phyloP scores from a whole-genome alignment of 1,284 basidiomycete genomes.

The Boletellus deceptivus region DNA sequence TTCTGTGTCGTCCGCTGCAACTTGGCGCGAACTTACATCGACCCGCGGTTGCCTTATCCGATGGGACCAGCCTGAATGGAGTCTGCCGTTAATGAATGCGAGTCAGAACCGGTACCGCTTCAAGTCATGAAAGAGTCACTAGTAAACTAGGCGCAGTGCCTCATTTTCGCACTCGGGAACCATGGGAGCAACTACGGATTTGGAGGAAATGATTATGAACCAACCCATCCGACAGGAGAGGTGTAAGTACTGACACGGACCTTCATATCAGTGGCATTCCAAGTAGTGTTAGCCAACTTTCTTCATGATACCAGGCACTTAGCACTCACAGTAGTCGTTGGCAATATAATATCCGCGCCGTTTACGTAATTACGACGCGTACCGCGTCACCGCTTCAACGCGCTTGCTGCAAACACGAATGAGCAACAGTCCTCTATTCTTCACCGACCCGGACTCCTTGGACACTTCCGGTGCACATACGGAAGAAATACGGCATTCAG shows the following conservation, averaged over 20 bases:
- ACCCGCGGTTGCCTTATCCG: too few species aligned
- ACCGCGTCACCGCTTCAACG: neutral
- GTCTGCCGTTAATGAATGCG: too few species aligned
- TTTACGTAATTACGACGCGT: conserved; percentile 10
- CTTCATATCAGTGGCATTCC: conserved; percentile 1
- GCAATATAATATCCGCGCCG: too few species aligned
- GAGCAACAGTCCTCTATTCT: conserved; percentile 31
- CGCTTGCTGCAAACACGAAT: conserved; percentile 13
- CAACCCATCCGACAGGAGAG: neutral
- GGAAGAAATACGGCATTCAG: conserved; percentile 2
- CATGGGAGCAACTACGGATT: conserved; percentile 12
- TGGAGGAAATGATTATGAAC: conserved; percentile 11
- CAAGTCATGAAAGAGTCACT: conserved; percentile 37
- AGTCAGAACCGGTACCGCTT: too few species aligned
- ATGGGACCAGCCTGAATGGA: too few species aligned
- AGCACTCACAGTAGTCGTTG: too few species aligned
- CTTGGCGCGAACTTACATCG: too few species aligned
- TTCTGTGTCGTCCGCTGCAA: too few species aligned
- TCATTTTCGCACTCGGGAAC: conserved; percentile 22
- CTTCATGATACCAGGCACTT: too few species aligned
- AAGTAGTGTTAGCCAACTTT: neutral
- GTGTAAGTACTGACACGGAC: neutral
- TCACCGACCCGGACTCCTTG: conserved; percentile 39
- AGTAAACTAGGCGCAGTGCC: conserved; percentile 51
- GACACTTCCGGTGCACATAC: conserved; percentile 3